Base-by-base conservation (phyloP, 176 grass and related monocot genomes). In the Lolium rigidum region DNA sequence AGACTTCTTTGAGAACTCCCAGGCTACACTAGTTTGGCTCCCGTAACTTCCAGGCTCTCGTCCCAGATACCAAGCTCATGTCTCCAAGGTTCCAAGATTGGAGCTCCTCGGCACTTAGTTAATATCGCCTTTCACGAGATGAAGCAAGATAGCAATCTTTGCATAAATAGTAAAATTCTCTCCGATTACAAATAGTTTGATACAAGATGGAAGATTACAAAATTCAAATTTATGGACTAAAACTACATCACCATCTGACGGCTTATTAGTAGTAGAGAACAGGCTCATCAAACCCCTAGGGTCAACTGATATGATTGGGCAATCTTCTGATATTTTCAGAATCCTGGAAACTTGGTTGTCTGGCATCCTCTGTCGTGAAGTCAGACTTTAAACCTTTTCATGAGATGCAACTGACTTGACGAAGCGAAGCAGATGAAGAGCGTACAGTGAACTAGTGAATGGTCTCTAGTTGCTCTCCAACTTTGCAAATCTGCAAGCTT, bases 401-500 rank as follows among this genome's bases (percentile, higher is more conserved):
- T 20, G 35, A 46, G 15, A 71, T 44, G 38, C 8, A 1, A 41
- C 18, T 21, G 9, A 71, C 44, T 25, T 6, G n/a, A 51, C 7
- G 12, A 51, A 51, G 46, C 7, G 7, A n/a, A 75, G 71, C 46
- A 50, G 47, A 49, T 9, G 13, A 75, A 9, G 46, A 75, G 37
- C 7, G 65, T 43, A 20, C 1, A 12, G 18, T 10, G 10, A 21
- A 51, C 13, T n/a, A n/a, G n/a, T n/a, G n/a, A n/a, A n/a, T n/a
- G 71, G 47, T 51, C 1, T 51, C 24, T 51, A 16, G 22, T 17
- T 51, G 71, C 7, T 75, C 22, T 51, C 46, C 2, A 28, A 22
- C 39, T 72, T 47, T 72, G 69, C 2, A 6, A 72, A 72, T 20
- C 69, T 71, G 38, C 68, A 71, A 71, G 68, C 68, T 71, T 71